Base-by-base conservation (phyloP, 768 basidiomycete species). In the Mycena venus region DNA sequence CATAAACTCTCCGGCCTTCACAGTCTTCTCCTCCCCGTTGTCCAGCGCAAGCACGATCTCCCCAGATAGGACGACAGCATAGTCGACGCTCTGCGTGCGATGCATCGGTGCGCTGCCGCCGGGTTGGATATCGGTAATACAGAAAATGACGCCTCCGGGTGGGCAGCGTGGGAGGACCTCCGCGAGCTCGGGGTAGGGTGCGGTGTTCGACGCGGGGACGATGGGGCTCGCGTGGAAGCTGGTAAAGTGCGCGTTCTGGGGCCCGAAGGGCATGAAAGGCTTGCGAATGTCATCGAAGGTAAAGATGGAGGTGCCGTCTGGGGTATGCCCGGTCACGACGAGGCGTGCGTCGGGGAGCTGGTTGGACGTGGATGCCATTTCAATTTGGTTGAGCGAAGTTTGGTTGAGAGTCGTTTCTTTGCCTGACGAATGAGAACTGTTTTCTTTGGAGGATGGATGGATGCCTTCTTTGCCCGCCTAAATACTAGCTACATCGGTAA, bases 41-140 rank as follows among this genome's bases (percentile, higher is more conserved):
- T 75, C 70, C 23, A 75, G 31, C 1, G 23, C 44, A 17, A 68
- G 56, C 6, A 75, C 70, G 19, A 75, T 75, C 67, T 75, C 70
- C 4, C 75, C 74, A 11, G 70, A 75, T 7, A 75, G 44, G 12
- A 75, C 75, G 38, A 72, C 75, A 11, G 70, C 70, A 42, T 72
- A 75, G 70, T 72, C 75, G 27, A 75, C 7, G 70, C 70, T 75
- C 14, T 42, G 60, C 7, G 75, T 75, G 59, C 75, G 70, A 56
- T 75, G 75, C 75, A 75, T 75, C 21, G 75, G 70, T 42, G 67
- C 70, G 32, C 66, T 64, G 4, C 19, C 44, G 25, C 72, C 72
- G 5, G 65, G 23, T 2, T 11, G 72, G 31, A 62, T 62, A 31
- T 68, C 72, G 11, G 72, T 72, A 32, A 70, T 58, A 59, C 59